These are phyloP conservation scores for Hysterium pulicare DNA, from an alignment of 2,329 filamentous ascomycete species.

Conservation along the genomic window DNA sequence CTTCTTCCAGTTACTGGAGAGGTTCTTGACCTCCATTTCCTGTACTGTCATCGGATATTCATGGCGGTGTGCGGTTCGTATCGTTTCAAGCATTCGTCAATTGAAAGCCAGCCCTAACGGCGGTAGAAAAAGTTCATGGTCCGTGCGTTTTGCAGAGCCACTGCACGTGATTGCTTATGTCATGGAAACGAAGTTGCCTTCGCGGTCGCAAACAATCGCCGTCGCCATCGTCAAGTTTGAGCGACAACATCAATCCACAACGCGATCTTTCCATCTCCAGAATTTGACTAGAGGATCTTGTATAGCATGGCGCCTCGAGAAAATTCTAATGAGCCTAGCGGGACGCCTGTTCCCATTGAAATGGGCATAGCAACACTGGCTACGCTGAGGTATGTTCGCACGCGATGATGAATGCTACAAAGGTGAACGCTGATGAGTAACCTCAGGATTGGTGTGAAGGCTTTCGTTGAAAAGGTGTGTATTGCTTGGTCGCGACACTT, in stretches of 20 bases:
- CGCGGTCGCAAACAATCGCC: constrained; percentile 2
- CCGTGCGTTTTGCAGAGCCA: neutral
- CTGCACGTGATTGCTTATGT: neutral
- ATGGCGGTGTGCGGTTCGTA: constrained; percentile 20
- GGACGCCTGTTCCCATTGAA: constrained; percentile 60
- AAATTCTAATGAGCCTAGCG: constrained; percentile 50
- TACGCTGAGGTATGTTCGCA: constrained; percentile 66
- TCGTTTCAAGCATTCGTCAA: neutral
- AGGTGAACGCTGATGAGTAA: constrained; percentile 27
- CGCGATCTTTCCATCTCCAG: constrained; percentile 18
- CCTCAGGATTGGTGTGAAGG: constrained; percentile 62
- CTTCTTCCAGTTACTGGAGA: constrained; percentile 71
- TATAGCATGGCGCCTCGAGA: constrained; percentile 54
- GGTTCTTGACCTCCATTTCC: constrained; percentile 38
- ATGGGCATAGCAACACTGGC: constrained; percentile 82
- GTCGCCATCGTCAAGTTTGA: neutral
- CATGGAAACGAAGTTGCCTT: neutral
- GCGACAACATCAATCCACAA: constrained; percentile 29
- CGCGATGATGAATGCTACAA: constrained; percentile 19
- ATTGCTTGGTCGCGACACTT: constrained; percentile 16
- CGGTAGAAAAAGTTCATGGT: neutral
- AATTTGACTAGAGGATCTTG: constrained; percentile 7
- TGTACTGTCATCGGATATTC: constrained; percentile 22
- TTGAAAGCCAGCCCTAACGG: neutral
- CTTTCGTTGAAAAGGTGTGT: constrained; percentile 66